Conservation (phyloP, 2,329 filamentous ascomycete genomes). For the Sphaerulina vaccinii region DNA sequence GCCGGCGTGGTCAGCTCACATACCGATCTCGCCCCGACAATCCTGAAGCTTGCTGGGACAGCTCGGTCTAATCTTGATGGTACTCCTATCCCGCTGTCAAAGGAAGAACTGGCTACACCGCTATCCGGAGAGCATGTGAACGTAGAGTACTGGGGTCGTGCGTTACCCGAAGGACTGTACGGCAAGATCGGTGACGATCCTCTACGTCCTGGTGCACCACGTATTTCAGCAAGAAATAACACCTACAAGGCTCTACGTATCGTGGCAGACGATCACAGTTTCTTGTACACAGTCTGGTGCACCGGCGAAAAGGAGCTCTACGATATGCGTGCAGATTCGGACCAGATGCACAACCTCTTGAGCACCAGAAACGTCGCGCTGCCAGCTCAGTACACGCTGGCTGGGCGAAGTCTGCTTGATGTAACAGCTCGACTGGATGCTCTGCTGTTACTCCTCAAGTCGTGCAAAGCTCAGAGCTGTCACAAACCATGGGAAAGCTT, state of each 20-base stretch:
- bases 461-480: constrained; percentile 35
- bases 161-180: constrained; percentile 32
- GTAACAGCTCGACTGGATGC: constrained; percentile 33
- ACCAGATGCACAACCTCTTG: constrained; percentile 30
- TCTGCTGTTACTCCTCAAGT: constrained; percentile 37
- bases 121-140: constrained; percentile 39
- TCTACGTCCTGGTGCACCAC: constrained; percentile 12
- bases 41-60: constrained; percentile 38
- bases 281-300: constrained; percentile 70
- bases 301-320: constrained; percentile 67
- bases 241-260: constrained; percentile 36
- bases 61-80: constrained; percentile 39
- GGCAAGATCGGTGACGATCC: constrained; percentile 25
- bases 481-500: constrained; percentile 34
- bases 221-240: constrained; percentile 27
- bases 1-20: constrained; percentile 39
- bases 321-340: constrained; percentile 40
- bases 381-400: constrained; percentile 19
- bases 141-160: constrained; percentile 43
- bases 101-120: constrained; percentile 16
- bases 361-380: constrained; percentile 3
- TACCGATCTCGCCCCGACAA: constrained; percentile 41
- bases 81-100: constrained; percentile 35
- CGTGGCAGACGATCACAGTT: constrained; percentile 47
- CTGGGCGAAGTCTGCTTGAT: constrained; percentile 23